Percentiles rank a stretch among this genome's conserved stretches.
Conservation (phyloP, 1,139 yeast genomes). For the Diutina pseudorugosa region DNA sequence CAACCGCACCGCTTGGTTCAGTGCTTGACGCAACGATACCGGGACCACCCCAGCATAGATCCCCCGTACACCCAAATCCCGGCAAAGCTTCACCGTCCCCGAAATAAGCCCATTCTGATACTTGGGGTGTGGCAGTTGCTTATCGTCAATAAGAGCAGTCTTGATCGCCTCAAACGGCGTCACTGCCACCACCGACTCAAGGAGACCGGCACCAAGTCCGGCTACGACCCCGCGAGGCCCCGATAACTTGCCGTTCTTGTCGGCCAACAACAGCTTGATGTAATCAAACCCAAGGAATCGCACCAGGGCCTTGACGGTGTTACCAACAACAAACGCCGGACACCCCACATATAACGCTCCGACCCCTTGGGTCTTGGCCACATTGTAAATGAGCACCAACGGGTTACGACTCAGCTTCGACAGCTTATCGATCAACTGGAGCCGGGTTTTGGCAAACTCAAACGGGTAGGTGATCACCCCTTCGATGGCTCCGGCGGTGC, state of each 20-base stretch:
- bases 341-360: constrained; percentile 86
- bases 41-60: constrained; percentile 85
- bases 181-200: constrained; percentile 86
- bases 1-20: constrained; percentile 87
- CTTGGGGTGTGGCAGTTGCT: constrained; percentile 60
- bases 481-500: constrained; percentile 89
- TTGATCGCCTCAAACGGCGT: constrained; percentile 97
- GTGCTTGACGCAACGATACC: constrained; percentile 89
- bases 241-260: constrained; percentile 74
- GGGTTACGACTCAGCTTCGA: constrained; percentile 73
- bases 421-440: constrained; percentile 69
- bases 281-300: constrained; percentile 88
- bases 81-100: constrained; percentile 51
- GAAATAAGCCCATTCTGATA: constrained; percentile 57
- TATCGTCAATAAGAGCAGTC: constrained; percentile 91
- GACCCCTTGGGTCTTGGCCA: constrained; percentile 71
- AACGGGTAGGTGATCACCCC: constrained; percentile 89
- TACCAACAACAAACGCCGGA: constrained; percentile 93
- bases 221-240: constrained; percentile 90
- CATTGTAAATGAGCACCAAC: constrained; percentile 58
- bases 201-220: constrained; percentile 90
- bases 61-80: constrained; percentile 73
- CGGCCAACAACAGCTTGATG: constrained; percentile 65
- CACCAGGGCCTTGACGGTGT: constrained; percentile 90
- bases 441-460: constrained; percentile 90